A percentile compares a stretch with the other conserved stretches of the same genome.
Evolutionary conservation across 257 asterid species (phyloP).

Genomic region (Striga asiatica): DNA sequence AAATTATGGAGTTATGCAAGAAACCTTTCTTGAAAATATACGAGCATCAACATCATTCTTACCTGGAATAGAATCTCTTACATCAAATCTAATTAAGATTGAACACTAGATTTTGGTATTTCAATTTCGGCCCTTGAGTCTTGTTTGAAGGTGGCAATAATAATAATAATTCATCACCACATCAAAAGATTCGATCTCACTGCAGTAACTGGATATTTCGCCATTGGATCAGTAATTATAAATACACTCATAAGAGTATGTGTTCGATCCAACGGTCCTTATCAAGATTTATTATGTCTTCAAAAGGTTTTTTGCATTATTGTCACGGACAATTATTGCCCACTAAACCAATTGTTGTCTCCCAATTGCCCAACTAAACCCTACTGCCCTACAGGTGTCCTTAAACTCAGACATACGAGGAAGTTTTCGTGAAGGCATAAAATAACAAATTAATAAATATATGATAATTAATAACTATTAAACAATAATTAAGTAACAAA

Average conservation of each 20-base stretch:
- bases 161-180: too few relatives aligned
- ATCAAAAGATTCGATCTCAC: too few relatives aligned
- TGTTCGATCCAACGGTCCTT: too few relatives aligned
- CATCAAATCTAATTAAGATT: not conserved
- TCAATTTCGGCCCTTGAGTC: too few relatives aligned
- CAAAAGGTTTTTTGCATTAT: not conserved
- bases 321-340: not conserved
- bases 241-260: too few relatives aligned
- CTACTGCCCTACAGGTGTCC: conserved; percentile 22
- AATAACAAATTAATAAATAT: not conserved
- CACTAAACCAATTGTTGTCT: conserved; percentile 17
- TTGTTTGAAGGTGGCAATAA: too few relatives aligned
- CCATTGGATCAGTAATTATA: too few relatives aligned
- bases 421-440: conserved; percentile 9
- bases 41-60: not conserved
- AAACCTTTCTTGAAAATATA: not conserved
- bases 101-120: too few relatives aligned
- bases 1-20: too few relatives aligned
- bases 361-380: conserved; percentile 26
- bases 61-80: not conserved
- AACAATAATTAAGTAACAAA: not conserved
- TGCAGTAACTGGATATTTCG: too few relatives aligned
- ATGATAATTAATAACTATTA: not conserved
- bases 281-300: not conserved
- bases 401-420: conserved; percentile 12